Evolutionary conservation across 768 basidiomycete genomes (phyloP), one percentile per base, ranked within the genome.

Genomic region (Neoboletus magnificus): DNA sequence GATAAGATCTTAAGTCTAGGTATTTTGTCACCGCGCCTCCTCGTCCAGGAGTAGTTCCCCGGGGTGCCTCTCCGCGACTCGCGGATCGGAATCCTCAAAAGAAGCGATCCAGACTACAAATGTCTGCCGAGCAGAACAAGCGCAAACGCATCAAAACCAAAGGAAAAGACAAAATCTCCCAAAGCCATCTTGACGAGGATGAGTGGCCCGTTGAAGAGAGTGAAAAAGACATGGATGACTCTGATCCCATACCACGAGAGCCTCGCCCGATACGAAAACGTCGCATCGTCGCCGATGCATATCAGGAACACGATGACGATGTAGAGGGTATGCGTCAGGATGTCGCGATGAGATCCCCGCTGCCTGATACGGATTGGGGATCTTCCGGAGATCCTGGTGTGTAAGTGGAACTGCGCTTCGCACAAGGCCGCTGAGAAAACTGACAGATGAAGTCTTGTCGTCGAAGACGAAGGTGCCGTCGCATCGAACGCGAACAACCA

Each of bases 81-180:
- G 30, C 10, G 9, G 22, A 40, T 44, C 57, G 18, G 16, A 48
- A 35, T 27, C 39, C n/a, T 15, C 50, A 55, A 46, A 58, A 58
- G 58, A 68, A 45, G 64, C 71, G 55, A 45, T 51, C 60, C 32
- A 67, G 66, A 51, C 42, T 49, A 11, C 63, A 50, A 45, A 36
- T 36, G 15, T 44, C 54, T 22, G 41, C 32, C 36, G 58, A 55
- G 40, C 58, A 56, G 32, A 50, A 49, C 41, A 57, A 57, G 15
- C 57, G 60, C 32, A 76, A 75, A 61, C 76, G 71, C 50, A 59
- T 65, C 44, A 80, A 77, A 63, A 75, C 74, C 7, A 76, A 75
- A 60, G 72, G 71, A 27, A 77, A 74, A 60, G 60, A 58, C 11
- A 73, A 63, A 54, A 62, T 58, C 18, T 60, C 63, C 2, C 61